A percentile compares a stretch with the other conserved stretches of the same genome.
phyloP scores from a whole-genome alignment of 345 rosid genomes.

The Melastoma malabathricum region DNA sequence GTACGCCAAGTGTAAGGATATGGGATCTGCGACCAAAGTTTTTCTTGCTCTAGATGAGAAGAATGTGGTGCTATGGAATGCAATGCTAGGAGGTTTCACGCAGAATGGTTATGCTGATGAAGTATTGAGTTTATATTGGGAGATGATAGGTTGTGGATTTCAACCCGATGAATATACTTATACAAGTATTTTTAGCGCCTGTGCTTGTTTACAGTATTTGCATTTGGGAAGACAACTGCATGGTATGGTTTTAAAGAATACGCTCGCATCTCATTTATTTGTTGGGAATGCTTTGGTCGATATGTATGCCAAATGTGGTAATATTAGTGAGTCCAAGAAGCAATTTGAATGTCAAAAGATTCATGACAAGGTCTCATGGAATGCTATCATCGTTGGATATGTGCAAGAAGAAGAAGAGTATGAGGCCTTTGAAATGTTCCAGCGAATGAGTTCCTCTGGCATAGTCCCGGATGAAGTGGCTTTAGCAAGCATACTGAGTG shows the following conservation, averaged over 20 bases:
- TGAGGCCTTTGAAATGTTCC: conserved; percentile 64
- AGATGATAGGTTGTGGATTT: conserved; percentile 48
- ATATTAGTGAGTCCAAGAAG: conserved; percentile 49
- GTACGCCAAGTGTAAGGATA: conserved; percentile 63
- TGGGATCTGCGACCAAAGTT: conserved; percentile 53
- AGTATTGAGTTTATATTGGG: conserved; percentile 42
- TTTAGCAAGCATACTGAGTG: conserved; percentile 62
- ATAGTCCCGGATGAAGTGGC: conserved; percentile 70
- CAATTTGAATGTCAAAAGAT: conserved; percentile 49
- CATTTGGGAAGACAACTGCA: conserved; percentile 65
- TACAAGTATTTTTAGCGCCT: conserved; percentile 77
- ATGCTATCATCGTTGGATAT: conserved; percentile 82
- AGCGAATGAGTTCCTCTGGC: conserved; percentile 35
- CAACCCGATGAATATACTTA: conserved; percentile 74
- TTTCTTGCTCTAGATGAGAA: conserved; percentile 56
- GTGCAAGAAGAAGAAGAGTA: conserved; percentile 56
- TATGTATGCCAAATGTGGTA: conserved; percentile 87
- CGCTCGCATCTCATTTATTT: conserved; percentile 40
- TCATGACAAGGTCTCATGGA: conserved; percentile 72
- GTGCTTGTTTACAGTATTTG: conserved; percentile 48
- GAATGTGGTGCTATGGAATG: conserved; percentile 77
- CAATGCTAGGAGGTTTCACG: conserved; percentile 68
- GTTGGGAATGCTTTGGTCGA: conserved; percentile 86
- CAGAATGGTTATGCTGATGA: conserved; percentile 51
- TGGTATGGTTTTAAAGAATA: conserved; percentile 47